A percentile compares a stretch with the other conserved stretches of the same genome.
phyloP scores from a whole-genome alignment of 768 basidiomycete genomes.

The Collybiopsis confluens region DNA sequence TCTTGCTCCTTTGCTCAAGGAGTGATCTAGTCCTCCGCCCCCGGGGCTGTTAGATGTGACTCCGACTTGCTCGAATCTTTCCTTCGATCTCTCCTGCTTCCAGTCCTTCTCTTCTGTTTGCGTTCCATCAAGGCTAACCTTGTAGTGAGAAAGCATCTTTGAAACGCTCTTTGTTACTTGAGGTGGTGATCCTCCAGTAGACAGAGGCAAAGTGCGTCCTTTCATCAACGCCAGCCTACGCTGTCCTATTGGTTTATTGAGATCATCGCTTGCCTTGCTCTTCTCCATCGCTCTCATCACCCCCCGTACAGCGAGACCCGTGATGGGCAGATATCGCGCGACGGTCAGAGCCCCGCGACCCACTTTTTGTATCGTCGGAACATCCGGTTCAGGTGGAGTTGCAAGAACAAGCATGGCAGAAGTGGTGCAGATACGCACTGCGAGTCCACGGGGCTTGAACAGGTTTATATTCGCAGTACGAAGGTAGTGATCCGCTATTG shows the following conservation, averaged over 20 bases:
- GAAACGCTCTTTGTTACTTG: background rate
- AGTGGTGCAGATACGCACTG: conserved; percentile 19
- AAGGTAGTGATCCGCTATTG: conserved; percentile 20
- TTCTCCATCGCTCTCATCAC: background rate
- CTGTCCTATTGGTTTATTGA: background rate
- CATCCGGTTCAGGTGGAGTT: conserved; percentile 1
- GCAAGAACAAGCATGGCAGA: conserved; percentile 18
- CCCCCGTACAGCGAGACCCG: background rate
- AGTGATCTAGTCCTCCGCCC: background rate
- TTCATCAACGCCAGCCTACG: conserved; percentile 1
- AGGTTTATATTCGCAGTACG: conserved; percentile 17
- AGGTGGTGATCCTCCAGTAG: background rate
- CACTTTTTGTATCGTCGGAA: background rate
- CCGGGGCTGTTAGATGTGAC: background rate
- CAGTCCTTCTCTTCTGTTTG: background rate
- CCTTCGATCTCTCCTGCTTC: background rate
- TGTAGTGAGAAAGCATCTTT: background rate
- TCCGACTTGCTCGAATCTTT: background rate
- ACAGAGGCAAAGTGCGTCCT: background rate
- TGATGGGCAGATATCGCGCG: background rate
- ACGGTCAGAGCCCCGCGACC: background rate
- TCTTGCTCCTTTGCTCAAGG: background rate
- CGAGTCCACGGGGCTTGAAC: conserved; percentile 20
- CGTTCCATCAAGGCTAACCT: background rate
- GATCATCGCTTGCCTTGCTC: background rate